Conservation (phyloP, 495 filamentous ascomycete genomes). For the Pyronema omphalodes region DNA sequence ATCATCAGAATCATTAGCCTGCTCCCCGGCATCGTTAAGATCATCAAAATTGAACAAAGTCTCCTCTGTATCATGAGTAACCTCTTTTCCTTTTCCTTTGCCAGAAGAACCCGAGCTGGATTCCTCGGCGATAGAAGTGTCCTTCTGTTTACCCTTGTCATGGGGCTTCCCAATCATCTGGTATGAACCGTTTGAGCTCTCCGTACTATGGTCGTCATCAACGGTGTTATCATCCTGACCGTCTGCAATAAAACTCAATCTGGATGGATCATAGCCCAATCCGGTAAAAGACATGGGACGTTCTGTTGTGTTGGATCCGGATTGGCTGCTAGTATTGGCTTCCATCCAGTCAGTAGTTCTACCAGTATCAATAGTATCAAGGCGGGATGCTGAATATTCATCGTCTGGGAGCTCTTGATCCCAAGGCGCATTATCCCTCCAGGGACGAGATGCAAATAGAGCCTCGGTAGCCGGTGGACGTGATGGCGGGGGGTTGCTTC, state of each 20-base stretch:
- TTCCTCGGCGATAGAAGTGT: neutral
- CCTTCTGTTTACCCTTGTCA: conserved; percentile 28
- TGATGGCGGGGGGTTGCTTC: conserved; percentile 5
- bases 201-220: neutral
- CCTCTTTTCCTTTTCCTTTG: conserved; percentile 3
- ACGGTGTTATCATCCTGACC: conserved; percentile 20
- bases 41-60: neutral
- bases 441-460: neutral
- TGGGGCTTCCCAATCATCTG: conserved; percentile 4
- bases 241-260: neutral
- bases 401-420: neutral
- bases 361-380: conserved; percentile 2
- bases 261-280: neutral
- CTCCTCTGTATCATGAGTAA: neutral
- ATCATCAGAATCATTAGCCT: conserved; percentile 11
- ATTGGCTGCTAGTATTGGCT: neutral
- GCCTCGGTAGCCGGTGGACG: neutral
- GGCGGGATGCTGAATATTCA: conserved; percentile 1
- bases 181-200: neutral
- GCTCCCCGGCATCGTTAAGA: neutral
- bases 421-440: neutral
- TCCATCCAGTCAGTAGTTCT: neutral
- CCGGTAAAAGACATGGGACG: neutral
- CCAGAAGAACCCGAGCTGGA: neutral
- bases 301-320: neutral